phyloP scores from a whole-genome alignment of 2,329 filamentous ascomycete genomes.

The Aspergillus jensenii region DNA sequence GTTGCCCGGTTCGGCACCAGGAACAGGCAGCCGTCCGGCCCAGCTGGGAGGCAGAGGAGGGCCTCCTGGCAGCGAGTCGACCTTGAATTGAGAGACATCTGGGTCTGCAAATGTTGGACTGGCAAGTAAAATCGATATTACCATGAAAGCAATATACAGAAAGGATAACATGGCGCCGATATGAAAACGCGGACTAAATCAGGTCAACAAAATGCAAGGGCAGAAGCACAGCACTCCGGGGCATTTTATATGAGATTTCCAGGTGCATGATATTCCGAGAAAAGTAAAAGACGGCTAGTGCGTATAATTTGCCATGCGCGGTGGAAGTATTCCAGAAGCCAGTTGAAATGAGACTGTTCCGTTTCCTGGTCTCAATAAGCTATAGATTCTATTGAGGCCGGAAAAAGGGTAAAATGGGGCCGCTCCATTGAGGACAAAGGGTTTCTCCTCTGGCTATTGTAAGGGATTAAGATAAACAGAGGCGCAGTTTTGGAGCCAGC shows the following conservation, averaged over 20 bases:
- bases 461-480: no score
- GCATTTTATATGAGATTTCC: constrained; percentile 1
- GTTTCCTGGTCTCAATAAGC: constrained; percentile 16
- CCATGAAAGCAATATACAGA: constrained; percentile 20
- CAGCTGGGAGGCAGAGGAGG: constrained; percentile 31
- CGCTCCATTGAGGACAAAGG: background rate
- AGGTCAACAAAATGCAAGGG: background rate
- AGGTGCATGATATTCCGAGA: background rate
- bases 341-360: background rate
- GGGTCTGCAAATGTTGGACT: background rate
- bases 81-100: constrained; percentile 24
- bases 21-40: constrained; percentile 36
- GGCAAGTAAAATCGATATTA: constrained; percentile 13
- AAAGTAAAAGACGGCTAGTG: background rate
- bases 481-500: no score
- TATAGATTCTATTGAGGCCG: background rate
- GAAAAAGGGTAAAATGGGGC: background rate
- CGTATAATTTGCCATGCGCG: background rate
- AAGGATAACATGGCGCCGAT: constrained; percentile 21
- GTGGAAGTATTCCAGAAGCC: background rate
- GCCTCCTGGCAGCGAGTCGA: constrained; percentile 29
- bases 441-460: no score
- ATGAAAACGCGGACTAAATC: background rate
- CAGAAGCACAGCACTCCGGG: background rate
- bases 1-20: constrained; percentile 27